Conservation (phyloP, 352 stramenopile genomes). For the Hyaloperonospora arabidopsidis region DNA sequence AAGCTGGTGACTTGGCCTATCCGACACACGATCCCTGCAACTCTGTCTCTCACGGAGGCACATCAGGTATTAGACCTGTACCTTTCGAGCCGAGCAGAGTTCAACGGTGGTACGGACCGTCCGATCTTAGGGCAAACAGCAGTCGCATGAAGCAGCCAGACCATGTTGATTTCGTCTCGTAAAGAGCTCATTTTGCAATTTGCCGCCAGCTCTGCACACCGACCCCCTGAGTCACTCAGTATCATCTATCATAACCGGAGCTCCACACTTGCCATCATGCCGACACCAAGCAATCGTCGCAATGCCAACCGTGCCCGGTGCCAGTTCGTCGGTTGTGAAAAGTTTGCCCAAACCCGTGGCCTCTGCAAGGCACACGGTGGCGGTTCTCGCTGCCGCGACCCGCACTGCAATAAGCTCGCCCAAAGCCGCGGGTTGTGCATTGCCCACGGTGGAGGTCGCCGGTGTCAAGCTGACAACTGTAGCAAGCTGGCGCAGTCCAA, state of each 20-base stretch:
- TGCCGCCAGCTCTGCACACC: slow-evolving; percentile 20
- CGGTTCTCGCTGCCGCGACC: slow-evolving; percentile 67
- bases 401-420: slow-evolving; percentile 73
- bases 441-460: slow-evolving; percentile 63
- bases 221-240: background rate
- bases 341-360: slow-evolving; percentile 76
- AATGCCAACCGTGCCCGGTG: slow-evolving; percentile 71
- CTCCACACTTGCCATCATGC: slow-evolving; percentile 19
- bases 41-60: slow-evolving; percentile 26
- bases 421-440: slow-evolving; percentile 74
- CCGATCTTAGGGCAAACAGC: slow-evolving; percentile 22
- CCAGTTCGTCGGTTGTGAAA: slow-evolving; percentile 64
- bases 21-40: slow-evolving; percentile 14
- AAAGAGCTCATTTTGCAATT: slow-evolving; percentile 32
- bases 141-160: slow-evolving; percentile 8
- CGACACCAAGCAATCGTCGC: slow-evolving; percentile 32
- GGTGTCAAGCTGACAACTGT: slow-evolving; percentile 65
- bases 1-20: slow-evolving; percentile 22
- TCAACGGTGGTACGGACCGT: slow-evolving; percentile 25
- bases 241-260: no score
- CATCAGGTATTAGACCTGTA: slow-evolving; percentile 24
- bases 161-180: slow-evolving; percentile 17
- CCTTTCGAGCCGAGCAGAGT: slow-evolving; percentile 19
- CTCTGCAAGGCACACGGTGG: slow-evolving; percentile 82
- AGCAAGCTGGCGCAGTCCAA: slow-evolving; percentile 72